Evolutionary conservation across 2,329 filamentous ascomycete genomes (phyloP), one percentile per base, ranked within the genome.

Genomic region (Phoma sp.): DNA sequence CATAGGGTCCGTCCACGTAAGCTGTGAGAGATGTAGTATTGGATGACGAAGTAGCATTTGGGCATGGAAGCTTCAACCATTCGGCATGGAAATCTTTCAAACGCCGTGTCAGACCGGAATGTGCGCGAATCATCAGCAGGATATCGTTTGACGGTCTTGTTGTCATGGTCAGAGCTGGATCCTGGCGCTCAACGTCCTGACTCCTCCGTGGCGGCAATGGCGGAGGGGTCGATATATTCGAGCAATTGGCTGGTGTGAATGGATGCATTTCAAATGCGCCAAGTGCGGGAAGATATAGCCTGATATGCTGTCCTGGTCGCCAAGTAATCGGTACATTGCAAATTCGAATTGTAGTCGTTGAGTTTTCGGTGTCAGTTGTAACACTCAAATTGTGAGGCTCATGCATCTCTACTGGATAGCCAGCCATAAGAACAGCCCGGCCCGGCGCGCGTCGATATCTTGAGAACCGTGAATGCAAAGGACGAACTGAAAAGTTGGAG

Each of bases 191-290:
- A 1, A 58, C 38, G 36, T 68, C 64, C 24, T 46, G 49, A 18
- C 24, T 52, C 35, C 48, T 46, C n/a, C 61, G 52, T 2, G 57
- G 59, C 14, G 61, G 61, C 8, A 59, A 39, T 2, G 45, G 48
- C 10, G 60, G 55, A 1, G 57, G 50, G 9, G 41, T 37, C 14
- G 40, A 49, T 13, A 58, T 45, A 4, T 52, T 44, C 2, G 65
- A 60, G 50, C 66, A 70, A 7, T 67, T 69, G 7, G 69, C 65
- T 4, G 69, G 67, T 7, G 68, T 71, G 49, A 70, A 71, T 4
- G 69, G 66, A 35, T 70, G 69, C 3, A 61, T 42, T 38, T 69
- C 67, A 4, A 66, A 54, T 4, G 40, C n/a, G 1, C 68, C 68
- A 4, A 71, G 52, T 13, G 54, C 58, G 14, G 67, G 69, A 9